phyloP scores from a whole-genome alignment of 371 early-diverging fungal species.

The Choanephora cucurbitarum region DNA sequence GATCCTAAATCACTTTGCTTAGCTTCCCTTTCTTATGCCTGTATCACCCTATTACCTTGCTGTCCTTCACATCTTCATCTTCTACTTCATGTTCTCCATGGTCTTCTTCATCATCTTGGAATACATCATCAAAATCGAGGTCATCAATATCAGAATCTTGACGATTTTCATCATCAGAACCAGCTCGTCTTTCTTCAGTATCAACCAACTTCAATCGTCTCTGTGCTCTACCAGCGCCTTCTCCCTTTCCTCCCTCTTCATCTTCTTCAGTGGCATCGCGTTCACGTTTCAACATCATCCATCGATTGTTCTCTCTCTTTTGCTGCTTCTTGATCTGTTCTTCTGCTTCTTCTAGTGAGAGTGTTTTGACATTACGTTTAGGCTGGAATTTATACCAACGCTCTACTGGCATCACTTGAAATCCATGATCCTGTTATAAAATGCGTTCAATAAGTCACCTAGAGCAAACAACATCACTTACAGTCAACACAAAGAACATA shows the following conservation, averaged over 20 bases:
- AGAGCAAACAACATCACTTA: slow-evolving; percentile 12
- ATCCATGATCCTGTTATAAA: slow-evolving; percentile 75
- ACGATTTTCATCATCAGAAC: slow-evolving; percentile 29
- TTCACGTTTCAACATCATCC: slow-evolving; percentile 72
- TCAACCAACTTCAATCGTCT: slow-evolving; percentile 36
- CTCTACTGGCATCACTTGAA: slow-evolving; percentile 85
- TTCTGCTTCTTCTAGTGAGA: slow-evolving; percentile 93
- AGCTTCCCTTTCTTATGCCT: slow-evolving; percentile 29
- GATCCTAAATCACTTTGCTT: slow-evolving; percentile 20
- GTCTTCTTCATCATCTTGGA: slow-evolving; percentile 80
- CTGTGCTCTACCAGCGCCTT: too few species aligned
- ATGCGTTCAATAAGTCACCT: slow-evolving; percentile 7
- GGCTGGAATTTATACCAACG: slow-evolving; percentile 92
- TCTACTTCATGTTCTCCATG: slow-evolving; percentile 67
- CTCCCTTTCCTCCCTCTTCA: too few species aligned
- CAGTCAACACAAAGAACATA: slow-evolving; percentile 77
- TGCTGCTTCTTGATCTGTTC: slow-evolving; percentile 67
- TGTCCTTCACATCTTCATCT: slow-evolving; percentile 64
- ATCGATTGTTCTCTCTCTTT: slow-evolving; percentile 62
- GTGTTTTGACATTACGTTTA: slow-evolving; percentile 76
- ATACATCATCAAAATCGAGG: slow-evolving; percentile 54
- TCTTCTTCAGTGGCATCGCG: slow-evolving; percentile 14
- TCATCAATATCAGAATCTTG: slow-evolving; percentile 55
- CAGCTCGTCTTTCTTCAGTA: slow-evolving; percentile 22
- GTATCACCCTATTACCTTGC: slow-evolving; percentile 36